Evolutionary conservation across 352 stramenopile species (phyloP).

Genomic region (Ophiocytium majus): DNA sequence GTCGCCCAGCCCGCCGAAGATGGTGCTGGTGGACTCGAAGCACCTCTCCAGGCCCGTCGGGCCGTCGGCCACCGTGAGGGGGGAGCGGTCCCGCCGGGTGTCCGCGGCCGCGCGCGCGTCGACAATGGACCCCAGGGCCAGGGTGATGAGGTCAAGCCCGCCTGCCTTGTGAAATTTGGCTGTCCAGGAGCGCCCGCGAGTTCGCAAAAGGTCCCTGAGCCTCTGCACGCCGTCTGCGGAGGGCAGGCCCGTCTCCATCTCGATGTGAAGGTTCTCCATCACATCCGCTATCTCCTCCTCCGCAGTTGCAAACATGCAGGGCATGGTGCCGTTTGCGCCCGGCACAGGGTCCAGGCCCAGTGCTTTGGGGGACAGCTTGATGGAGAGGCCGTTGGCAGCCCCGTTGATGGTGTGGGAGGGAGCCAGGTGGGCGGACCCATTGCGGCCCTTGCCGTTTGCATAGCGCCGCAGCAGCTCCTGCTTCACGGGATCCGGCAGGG

Average conservation of each 20-base stretch:
- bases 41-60: not conserved
- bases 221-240: not conserved
- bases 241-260: not conserved
- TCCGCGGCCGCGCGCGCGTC: conserved; percentile 3
- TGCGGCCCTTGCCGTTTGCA: not conserved
- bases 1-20: not conserved
- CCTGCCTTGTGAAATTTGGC: not conserved
- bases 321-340: too few species aligned
- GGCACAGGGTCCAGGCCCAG: too few species aligned
- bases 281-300: not conserved
- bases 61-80: not conserved
- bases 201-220: not conserved
- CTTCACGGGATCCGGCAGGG: not conserved
- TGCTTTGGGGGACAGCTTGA: too few species aligned
- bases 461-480: not conserved
- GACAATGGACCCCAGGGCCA: not conserved
- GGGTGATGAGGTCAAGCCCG: not conserved
- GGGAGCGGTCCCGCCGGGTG: too few species aligned
- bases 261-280: not conserved
- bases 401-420: too few species aligned
- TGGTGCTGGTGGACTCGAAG: not conserved
- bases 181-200: not conserved
- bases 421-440: too few species aligned
- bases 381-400: too few species aligned
- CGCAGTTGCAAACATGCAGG: not conserved